These are phyloP conservation scores for Penicillium macrosclerotiorum DNA, from an alignment of 495 filamentous ascomycete genomes.

Conservation along the genomic window DNA sequence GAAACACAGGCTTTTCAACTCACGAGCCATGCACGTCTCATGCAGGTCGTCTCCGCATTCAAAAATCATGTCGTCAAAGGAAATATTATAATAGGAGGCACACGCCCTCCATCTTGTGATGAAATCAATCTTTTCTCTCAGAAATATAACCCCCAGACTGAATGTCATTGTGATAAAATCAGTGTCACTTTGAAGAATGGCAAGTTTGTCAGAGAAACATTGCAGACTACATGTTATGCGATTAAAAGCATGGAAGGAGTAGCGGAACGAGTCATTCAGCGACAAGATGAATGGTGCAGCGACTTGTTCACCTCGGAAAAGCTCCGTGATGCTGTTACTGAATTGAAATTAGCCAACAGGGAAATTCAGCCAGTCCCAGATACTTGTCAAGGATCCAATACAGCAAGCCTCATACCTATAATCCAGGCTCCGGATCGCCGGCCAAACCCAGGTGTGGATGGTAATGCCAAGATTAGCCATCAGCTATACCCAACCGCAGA, in stretches of 20 bases:
- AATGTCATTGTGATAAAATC: conserved; percentile 9
- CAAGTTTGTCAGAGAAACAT: not conserved
- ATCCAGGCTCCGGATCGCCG: conserved; percentile 20
- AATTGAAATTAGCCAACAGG: conserved; percentile 10
- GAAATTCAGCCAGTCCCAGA: conserved; percentile 7
- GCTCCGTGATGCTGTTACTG: conserved; percentile 9
- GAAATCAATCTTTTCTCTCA: conserved; percentile 17
- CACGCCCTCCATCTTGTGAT: conserved; percentile 11
- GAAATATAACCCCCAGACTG: conserved; percentile 14
- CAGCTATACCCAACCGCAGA: conserved; percentile 15
- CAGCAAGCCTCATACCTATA: conserved; percentile 5
- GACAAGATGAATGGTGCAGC: conserved; percentile 8
- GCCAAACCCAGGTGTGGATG: conserved; percentile 9
- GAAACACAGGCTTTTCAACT: conserved; percentile 7
- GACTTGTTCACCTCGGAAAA: conserved; percentile 6
- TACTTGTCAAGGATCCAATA: conserved; percentile 7
- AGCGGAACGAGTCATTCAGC: conserved; percentile 3
- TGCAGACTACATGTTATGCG: not conserved
- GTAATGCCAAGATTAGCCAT: not conserved
- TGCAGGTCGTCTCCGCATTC: conserved; percentile 8
- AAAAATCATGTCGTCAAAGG: conserved; percentile 1
- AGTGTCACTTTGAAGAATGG: not conserved
- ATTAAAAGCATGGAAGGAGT: not conserved
- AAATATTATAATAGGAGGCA: conserved; percentile 10
- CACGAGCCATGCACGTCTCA: conserved; percentile 3